These are phyloP conservation scores for Backusella westeae DNA, from an alignment of 192 early-diverging fungal genomes.

Conservation along the genomic window DNA sequence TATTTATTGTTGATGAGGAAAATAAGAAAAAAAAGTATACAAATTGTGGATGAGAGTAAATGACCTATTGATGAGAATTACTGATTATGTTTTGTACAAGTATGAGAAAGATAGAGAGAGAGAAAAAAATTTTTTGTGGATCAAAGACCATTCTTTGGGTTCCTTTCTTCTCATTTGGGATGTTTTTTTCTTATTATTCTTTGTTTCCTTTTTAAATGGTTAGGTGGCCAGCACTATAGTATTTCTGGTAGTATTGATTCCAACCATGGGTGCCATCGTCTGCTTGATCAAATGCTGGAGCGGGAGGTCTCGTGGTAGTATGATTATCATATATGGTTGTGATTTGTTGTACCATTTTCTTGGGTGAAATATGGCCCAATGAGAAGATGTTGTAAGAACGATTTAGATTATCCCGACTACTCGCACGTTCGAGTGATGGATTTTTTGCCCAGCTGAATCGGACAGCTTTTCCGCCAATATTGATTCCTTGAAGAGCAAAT, in stretches of 20 bases:
- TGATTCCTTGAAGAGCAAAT: slow-evolving; percentile 69
- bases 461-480: slow-evolving; percentile 67
- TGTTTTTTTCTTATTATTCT: neutral
- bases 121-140: neutral
- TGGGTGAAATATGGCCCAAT: slow-evolving; percentile 9
- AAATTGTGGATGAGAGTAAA: neutral
- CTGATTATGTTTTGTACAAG: neutral
- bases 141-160: neutral
- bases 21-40: neutral
- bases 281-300: slow-evolving; percentile 13
- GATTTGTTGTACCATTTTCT: slow-evolving; percentile 24
- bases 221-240: slow-evolving; percentile 30
- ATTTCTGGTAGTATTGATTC: slow-evolving; percentile 42
- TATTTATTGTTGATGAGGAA: neutral
- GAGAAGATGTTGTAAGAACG: slow-evolving; percentile 3
- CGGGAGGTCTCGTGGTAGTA: slow-evolving; percentile 23
- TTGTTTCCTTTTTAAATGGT: slow-evolving; percentile 9
- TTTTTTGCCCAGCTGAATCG: slow-evolving; percentile 27
- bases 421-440: neutral
- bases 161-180: neutral
- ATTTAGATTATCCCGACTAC: neutral
- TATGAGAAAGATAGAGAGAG: neutral
- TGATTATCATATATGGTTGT: slow-evolving; percentile 6
- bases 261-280: slow-evolving; percentile 28
- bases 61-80: neutral